Conservation (phyloP, 169 alveolate genomes). For the Neospora caninum region DNA sequence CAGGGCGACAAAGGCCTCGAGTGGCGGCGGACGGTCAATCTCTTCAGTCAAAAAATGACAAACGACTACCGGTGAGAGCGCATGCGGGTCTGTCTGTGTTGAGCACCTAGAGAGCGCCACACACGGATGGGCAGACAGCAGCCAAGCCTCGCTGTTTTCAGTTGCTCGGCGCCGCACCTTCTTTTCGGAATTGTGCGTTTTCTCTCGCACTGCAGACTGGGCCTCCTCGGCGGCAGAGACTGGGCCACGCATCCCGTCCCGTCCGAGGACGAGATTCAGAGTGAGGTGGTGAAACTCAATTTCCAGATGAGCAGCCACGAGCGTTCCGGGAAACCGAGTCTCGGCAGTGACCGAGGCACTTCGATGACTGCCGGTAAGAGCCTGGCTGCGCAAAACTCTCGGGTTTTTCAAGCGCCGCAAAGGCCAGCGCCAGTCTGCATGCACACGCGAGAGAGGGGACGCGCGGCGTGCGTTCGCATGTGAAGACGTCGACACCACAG, state of each 20-base stretch:
- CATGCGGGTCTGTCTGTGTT: background rate
- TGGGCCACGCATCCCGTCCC: background rate
- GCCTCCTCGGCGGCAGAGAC: background rate
- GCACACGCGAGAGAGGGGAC: too few species aligned
- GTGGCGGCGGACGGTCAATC: background rate
- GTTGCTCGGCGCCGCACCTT: too few species aligned
- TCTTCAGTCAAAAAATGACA: slow-evolving; percentile 3
- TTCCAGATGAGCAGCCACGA: background rate
- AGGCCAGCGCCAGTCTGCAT: too few species aligned
- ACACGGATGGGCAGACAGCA: too few species aligned
- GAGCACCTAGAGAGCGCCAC: too few species aligned
- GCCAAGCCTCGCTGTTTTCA: background rate
- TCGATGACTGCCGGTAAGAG: background rate
- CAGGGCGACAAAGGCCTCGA: background rate
- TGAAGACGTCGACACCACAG: too few species aligned
- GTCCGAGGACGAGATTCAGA: background rate
- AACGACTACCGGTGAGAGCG: background rate
- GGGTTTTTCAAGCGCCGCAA: too few species aligned
- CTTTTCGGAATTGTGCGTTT: background rate
- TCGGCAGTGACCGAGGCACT: too few species aligned
- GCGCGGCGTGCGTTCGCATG: too few species aligned
- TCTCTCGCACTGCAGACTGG: background rate
- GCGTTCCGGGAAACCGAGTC: too few species aligned
- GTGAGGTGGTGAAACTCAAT: background rate
- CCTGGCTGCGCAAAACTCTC: too few species aligned